Evolutionary conservation across 768 basidiomycete species (phyloP).

Genomic region (Pulveroboletus sp.): DNA sequence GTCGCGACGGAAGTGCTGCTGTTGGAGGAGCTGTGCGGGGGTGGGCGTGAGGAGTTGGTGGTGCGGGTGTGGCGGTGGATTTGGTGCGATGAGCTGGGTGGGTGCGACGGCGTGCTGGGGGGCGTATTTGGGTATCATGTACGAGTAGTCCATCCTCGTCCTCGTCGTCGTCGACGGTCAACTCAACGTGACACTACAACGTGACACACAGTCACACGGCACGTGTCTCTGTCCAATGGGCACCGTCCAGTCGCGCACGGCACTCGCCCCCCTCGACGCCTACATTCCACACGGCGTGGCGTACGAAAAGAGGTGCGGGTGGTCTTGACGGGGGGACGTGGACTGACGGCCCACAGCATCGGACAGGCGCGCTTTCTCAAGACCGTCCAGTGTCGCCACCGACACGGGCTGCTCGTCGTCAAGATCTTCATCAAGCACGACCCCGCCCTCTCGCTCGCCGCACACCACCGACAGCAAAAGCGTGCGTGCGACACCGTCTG

Average conservation of each 20-base stretch:
- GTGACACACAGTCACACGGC: constrained; percentile 29
- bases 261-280: constrained; percentile 81
- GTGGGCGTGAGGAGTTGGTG: constrained; percentile 26
- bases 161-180: neutral
- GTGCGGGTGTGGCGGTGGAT: neutral
- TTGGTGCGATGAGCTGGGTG: constrained; percentile 23
- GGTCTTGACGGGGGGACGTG: too few species aligned
- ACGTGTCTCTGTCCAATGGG: constrained; percentile 52
- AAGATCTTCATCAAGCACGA: constrained; percentile 98
- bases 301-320: constrained; percentile 89
- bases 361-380: constrained; percentile 47
- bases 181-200: neutral
- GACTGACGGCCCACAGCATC: constrained; percentile 14
- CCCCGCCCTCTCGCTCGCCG: constrained; percentile 72
- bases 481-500: constrained; percentile 40
- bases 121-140: neutral
- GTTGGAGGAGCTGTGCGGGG: constrained; percentile 36
- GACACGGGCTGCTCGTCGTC: constrained; percentile 79
- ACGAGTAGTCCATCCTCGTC: neutral
- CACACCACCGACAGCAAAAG: constrained; percentile 76
- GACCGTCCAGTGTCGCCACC: constrained; percentile 85
- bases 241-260: constrained; percentile 69
- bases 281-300: constrained; percentile 86
- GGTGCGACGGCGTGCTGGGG: constrained; percentile 9
- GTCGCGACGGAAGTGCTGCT: constrained; percentile 27